These are phyloP conservation scores for Penicillium sp. DNA, from an alignment of 2,329 filamentous ascomycete genomes.

Conservation along the genomic window DNA sequence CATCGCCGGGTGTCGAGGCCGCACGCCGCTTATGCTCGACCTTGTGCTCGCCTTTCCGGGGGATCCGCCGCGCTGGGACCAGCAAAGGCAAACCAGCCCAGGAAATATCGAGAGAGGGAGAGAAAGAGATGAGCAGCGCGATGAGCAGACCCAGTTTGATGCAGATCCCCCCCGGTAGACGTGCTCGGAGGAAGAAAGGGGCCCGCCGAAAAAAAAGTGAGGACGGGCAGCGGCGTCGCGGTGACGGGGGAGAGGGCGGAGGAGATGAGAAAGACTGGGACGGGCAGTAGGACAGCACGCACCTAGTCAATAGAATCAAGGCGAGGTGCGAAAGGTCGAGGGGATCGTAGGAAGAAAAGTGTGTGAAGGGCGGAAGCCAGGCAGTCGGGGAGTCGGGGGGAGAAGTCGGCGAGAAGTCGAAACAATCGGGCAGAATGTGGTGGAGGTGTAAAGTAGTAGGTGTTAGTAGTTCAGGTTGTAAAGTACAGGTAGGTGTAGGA, in stretches of 20 bases:
- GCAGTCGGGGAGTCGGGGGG: not conserved
- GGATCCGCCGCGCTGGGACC: not conserved
- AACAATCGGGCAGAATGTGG: not conserved
- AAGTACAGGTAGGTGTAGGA: not conserved
- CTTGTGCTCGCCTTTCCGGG: not conserved
- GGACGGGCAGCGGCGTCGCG: constrained; percentile 10
- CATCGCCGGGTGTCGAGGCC: not conserved
- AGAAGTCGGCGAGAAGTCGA: not conserved
- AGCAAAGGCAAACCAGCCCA: not conserved
- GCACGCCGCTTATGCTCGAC: not conserved
- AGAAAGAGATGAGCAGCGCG: not conserved
- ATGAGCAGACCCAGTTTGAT: not conserved
- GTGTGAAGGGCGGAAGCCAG: not conserved
- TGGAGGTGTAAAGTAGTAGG: constrained; percentile 1
- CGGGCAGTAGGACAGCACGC: not conserved
- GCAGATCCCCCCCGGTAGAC: not conserved
- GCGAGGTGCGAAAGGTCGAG: not conserved
- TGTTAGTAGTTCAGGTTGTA: constrained; percentile 4
- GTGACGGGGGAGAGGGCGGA: not conserved
- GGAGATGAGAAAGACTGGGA: not conserved
- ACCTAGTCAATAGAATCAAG: not conserved
- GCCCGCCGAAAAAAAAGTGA: not conserved
- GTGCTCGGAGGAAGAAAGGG: constrained; percentile 4
- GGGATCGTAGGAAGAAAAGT: not conserved
- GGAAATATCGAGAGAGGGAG: no score